Percentiles rank a stretch among this genome's conserved stretches.
Conservation (phyloP, 2,329 filamentous ascomycete species). For the Xylariaceae sp. region DNA sequence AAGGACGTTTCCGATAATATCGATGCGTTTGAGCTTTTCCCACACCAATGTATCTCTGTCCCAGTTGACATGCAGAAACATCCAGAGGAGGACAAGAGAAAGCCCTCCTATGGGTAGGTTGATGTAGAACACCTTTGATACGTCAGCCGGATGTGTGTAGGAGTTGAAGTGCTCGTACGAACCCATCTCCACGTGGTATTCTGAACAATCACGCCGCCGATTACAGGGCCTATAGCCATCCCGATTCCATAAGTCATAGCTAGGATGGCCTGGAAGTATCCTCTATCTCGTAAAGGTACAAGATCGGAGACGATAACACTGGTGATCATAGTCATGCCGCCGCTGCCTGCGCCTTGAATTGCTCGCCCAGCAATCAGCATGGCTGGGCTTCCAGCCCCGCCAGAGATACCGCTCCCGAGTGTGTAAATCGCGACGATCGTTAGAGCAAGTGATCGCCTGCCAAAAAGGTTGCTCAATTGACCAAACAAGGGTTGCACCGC, state of each 20-base stretch:
- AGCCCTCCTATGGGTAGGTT: constrained; percentile 38
- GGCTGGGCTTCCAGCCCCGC: constrained; percentile 40
- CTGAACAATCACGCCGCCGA: constrained; percentile 27
- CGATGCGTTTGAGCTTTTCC: constrained; percentile 35
- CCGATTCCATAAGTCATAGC: constrained; percentile 26
- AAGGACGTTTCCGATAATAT: constrained; percentile 43
- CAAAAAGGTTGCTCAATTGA: constrained; percentile 50
- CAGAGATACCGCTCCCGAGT: constrained; percentile 49
- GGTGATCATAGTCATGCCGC: constrained; percentile 16
- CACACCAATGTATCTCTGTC: constrained; percentile 16
- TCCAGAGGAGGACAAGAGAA: constrained; percentile 33
- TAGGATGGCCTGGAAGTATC: constrained; percentile 40
- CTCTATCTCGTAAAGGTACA: constrained; percentile 50
- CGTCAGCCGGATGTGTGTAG: too few species aligned
- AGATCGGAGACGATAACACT: constrained; percentile 49
- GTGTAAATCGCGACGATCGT: constrained; percentile 45
- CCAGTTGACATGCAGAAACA: constrained; percentile 41
- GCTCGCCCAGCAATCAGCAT: constrained; percentile 45
- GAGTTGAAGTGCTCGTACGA: too few species aligned
- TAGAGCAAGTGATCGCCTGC: constrained; percentile 44
- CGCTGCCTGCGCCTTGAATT: constrained; percentile 47
- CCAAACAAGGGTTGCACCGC: constrained; percentile 49
- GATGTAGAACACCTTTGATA: too few species aligned
- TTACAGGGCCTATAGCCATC: constrained; percentile 22
- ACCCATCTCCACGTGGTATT: constrained; percentile 32